Evolutionary conservation across 352 stramenopile species (phyloP), one percentile per base, ranked within the genome.

Genomic region (Globisporangium acanthophoron): DNA sequence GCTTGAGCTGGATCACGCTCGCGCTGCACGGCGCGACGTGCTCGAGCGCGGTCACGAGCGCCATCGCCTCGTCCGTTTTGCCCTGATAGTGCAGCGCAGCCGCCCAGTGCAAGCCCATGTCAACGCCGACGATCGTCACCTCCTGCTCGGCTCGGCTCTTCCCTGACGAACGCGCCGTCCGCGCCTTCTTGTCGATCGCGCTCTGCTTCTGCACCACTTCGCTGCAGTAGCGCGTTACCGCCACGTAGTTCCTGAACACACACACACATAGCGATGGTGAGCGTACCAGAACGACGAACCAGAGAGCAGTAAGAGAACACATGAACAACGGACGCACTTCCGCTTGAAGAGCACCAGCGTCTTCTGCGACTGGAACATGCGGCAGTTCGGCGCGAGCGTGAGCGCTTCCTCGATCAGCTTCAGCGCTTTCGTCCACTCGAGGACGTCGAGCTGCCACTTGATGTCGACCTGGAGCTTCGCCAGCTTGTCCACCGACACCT

Each of bases 71-170:
- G 0, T 90, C 81, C 0, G 75, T 58, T 59, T 88, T 84, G 58
- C 87, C 82, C 31, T 85, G 71, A 49, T 90, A 91, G 52, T 92
- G 82, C n/a, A 91, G 59, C n/a, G 78, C 64, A 0, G 63, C 76
- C 9, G 72, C 76, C 68, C 74, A 85, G 37, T 81, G 37, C 11
- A 90, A 47, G 3, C 65, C 78, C 33, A 93, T 53, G 24, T 94
- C 85, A 29, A 92, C 74, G 3, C 83, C 85, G 0, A 92, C 39
- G 18, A 81, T 50, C 2, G 60, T 54, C 9, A 87, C 70, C 12
- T 87, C 78, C 3, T 71, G 64, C 39, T 83, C 65, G 3, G 61
- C 48, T 4, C 58, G 66, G 5, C 37, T 54, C 15, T 60, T 54
- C 5, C 16, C 37, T 15, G 29, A 21, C 2, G 27, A 58, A 7